phyloP scores from a whole-genome alignment of 192 early-diverging fungal genomes.

The Kappamyces sp. region DNA sequence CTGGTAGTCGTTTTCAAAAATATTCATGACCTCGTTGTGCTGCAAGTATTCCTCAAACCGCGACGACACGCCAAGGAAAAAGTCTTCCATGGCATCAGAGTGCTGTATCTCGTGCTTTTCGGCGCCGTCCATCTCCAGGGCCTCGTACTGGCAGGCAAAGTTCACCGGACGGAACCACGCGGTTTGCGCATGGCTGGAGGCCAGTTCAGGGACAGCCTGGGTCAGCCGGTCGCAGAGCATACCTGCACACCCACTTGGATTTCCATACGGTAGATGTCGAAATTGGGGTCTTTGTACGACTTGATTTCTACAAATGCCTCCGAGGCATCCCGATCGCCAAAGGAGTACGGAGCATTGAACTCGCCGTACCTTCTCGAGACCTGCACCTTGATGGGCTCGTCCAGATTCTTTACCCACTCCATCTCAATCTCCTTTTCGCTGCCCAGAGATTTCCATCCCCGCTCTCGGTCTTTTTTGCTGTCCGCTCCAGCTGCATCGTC shows the following conservation, averaged over 20 bases:
- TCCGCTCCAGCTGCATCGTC: slow-evolving; percentile 14
- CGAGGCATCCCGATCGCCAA: slow-evolving; percentile 46
- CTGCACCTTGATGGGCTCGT: slow-evolving; percentile 34
- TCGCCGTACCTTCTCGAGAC: slow-evolving; percentile 37
- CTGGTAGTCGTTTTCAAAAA: slow-evolving; percentile 50
- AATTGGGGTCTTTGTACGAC: slow-evolving; percentile 46
- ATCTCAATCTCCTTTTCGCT: slow-evolving; percentile 58
- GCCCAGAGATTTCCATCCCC: slow-evolving; percentile 47
- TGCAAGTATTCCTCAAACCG: slow-evolving; percentile 51
- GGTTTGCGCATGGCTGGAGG: slow-evolving; percentile 36
- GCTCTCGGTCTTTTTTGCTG: slow-evolving; percentile 27
- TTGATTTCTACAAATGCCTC: slow-evolving; percentile 44
- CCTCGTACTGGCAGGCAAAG: slow-evolving; percentile 46
- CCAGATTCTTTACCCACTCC: slow-evolving; percentile 37
- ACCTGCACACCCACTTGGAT: slow-evolving; percentile 39
- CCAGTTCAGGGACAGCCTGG: slow-evolving; percentile 42
- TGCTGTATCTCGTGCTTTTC: slow-evolving; percentile 26
- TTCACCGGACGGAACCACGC: slow-evolving; percentile 47
- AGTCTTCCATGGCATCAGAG: slow-evolving; percentile 38
- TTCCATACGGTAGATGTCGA: slow-evolving; percentile 45
- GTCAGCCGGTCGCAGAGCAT: background rate
- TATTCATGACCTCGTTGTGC: slow-evolving; percentile 52
- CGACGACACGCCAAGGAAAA: slow-evolving; percentile 29
- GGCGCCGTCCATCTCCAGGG: slow-evolving; percentile 24
- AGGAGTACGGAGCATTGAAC: slow-evolving; percentile 41